Percentiles rank a stretch among this genome's conserved stretches.
phyloP scores from a whole-genome alignment of 129 eudicot genomes.

The Flaveria sonorensis region DNA sequence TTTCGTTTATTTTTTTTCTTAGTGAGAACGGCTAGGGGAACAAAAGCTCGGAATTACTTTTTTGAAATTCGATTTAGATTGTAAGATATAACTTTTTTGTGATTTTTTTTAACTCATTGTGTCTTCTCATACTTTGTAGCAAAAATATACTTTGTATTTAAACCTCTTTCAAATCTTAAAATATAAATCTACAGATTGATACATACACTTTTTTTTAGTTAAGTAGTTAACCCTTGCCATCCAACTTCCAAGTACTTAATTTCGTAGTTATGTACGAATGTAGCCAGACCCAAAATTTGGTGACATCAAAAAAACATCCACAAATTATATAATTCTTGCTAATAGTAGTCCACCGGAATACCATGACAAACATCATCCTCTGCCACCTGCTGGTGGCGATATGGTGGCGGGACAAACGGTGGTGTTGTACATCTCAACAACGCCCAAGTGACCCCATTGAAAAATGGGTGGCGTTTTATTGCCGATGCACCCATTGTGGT shows the following conservation, averaged over 20 bases:
- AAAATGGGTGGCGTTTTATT: slow-evolving; percentile 78
- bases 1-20: too few species aligned
- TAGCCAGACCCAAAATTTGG: slow-evolving; percentile 24
- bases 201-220: background rate
- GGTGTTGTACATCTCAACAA: slow-evolving; percentile 76
- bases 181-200: too few species aligned
- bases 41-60: too few species aligned
- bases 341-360: slow-evolving; percentile 76
- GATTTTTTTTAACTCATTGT: too few species aligned
- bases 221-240: background rate
- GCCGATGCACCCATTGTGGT: slow-evolving; percentile 89
- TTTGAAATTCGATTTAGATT: too few species aligned
- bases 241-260: background rate
- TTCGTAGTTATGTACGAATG: slow-evolving; percentile 1
- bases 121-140: too few species aligned
- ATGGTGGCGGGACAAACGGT: slow-evolving; percentile 69
- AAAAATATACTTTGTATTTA: too few species aligned
- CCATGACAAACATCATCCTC: slow-evolving; percentile 62
- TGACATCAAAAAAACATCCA: slow-evolving; percentile 16
- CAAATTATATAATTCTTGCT: slow-evolving; percentile 24
- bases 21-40: too few species aligned
- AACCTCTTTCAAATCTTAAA: too few species aligned
- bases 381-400: slow-evolving; percentile 45
- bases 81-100: too few species aligned
- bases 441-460: slow-evolving; percentile 88